Evolutionary conservation across 2,329 filamentous ascomycete species (phyloP), one percentile per base, ranked within the genome.

Genomic region (Monilinia polystroma): DNA sequence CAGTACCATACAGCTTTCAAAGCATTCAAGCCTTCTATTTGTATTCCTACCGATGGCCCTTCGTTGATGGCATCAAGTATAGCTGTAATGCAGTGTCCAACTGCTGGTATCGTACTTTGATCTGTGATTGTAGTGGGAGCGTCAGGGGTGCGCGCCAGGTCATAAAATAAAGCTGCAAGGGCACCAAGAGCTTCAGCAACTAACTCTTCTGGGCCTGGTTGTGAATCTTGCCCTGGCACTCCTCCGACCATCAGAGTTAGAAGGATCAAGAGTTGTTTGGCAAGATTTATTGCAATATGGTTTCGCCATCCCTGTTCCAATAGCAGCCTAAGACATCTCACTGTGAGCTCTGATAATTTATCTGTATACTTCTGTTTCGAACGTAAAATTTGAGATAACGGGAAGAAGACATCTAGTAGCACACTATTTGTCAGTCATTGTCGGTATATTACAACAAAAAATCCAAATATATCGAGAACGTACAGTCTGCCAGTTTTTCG

Each of bases 401-500:
- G 95, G 70, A 97, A 97, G 81, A 98, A 98, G 74, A 91, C 85
- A 81, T 98, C 64, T 66, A 12, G 14, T n/a, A 56, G 26, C 45
- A 41, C 35, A 51, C 16, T 41, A 32, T 23, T 38, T 1, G 45
- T 62, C n/a, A 62, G 58, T 41, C 10, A 12, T 51, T 51, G 14
- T 23, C n/a, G n/a, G 11, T 16, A 6, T 23, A 26, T 29, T 6
- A n/a, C 4, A 20, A n/a, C 49, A 23, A 56, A 29, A 54, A 18
- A 16, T 3, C 20, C 23, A 45, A 26, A 45, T 11, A 7, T 10
- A 45, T 35, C 23, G n/a, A 96, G 81, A 98, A 98, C 75, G 90
- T 85, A 81, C 98, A 99, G 80, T 97, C 93, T 18, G 93, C 92
- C 23, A 98, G 81, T 76, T 93, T 94, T 63, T 88, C 84, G 76